A percentile compares a stretch with the other conserved stretches of the same genome.
Evolutionary conservation across 495 filamentous ascomycete genomes (phyloP).

Genomic region (Aspergillus sclerotiicarbonarius): DNA sequence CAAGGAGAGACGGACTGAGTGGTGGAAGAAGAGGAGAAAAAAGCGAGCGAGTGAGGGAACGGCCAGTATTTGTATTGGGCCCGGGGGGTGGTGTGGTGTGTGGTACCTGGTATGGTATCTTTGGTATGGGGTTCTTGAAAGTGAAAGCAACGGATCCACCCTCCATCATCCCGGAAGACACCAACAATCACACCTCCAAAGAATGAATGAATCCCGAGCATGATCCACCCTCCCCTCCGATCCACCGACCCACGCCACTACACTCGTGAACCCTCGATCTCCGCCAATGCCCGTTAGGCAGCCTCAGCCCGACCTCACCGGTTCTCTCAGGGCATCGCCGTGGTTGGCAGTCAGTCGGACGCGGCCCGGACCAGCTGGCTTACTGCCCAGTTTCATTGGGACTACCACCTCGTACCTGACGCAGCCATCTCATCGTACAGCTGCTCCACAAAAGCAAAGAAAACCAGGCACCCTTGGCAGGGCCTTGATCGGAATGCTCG

Average conservation of each 20-base stretch:
- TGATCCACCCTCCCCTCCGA: neutral
- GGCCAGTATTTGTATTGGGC: neutral
- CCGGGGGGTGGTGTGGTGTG: neutral
- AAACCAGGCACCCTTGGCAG: neutral
- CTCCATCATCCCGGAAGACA: too few species aligned
- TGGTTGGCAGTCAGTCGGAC: neutral
- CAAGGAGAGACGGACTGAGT: constrained; percentile 21
- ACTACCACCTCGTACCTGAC: too few species aligned
- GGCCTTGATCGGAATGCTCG: neutral
- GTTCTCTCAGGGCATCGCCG: neutral
- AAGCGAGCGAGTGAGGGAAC: neutral
- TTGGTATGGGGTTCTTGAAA: too few species aligned
- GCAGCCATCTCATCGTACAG: too few species aligned
- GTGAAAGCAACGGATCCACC: too few species aligned
- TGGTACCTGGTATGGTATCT: too few species aligned
- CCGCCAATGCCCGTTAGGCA: neutral
- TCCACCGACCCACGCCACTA: neutral
- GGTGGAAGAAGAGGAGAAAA: constrained; percentile 1
- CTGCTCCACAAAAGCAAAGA: neutral
- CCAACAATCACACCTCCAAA: too few species aligned
- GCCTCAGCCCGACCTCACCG: neutral
- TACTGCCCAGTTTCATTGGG: too few species aligned
- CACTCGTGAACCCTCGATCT: neutral
- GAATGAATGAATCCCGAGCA: too few species aligned
- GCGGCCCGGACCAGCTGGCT: neutral